These are phyloP conservation scores for Leccinum incarnatum DNA, from an alignment of 768 basidiomycete genomes.

Conservation along the genomic window DNA sequence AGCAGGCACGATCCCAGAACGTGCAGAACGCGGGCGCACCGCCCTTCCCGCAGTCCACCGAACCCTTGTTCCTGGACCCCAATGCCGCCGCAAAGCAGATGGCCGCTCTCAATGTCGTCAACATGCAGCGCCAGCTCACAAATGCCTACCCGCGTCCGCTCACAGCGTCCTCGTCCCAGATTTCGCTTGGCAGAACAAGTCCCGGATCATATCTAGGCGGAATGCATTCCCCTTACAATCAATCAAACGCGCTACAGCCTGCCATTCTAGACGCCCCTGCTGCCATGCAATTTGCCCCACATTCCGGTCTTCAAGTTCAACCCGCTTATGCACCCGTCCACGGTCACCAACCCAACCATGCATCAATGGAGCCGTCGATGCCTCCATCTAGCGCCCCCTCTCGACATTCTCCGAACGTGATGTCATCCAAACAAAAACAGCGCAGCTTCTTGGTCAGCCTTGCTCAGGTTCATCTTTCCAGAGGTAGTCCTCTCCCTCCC, in stretches of 20 bases:
- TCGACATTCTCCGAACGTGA: constrained; percentile 35
- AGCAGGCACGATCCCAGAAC: constrained; percentile 31
- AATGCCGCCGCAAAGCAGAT: constrained; percentile 75
- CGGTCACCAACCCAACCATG: constrained; percentile 31
- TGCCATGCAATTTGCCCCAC: constrained; percentile 42
- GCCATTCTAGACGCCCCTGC: constrained; percentile 39
- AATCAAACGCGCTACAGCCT: constrained; percentile 34
- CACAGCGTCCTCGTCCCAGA: constrained; percentile 35
- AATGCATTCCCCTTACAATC: constrained; percentile 39
- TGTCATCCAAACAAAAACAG: constrained; percentile 51
- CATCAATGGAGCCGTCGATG: constrained; percentile 47
- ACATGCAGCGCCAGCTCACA: constrained; percentile 47
- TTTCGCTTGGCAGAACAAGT: constrained; percentile 52
- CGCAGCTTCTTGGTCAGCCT: constrained; percentile 60
- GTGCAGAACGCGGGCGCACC: constrained; percentile 14
- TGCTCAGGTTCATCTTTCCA: constrained; percentile 54
- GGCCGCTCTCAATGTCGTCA: constrained; percentile 68
- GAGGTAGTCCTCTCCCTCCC: constrained; percentile 71
- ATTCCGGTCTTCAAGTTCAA: constrained; percentile 40
- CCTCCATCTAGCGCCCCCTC: constrained; percentile 36
- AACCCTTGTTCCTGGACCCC: constrained; percentile 58
- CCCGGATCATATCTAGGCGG: constrained; percentile 68
- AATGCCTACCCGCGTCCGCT: constrained; percentile 50
- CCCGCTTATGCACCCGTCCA: constrained; percentile 40
- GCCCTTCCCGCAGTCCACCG: constrained; percentile 25